Evolutionary conservation across 2,329 filamentous ascomycete species (phyloP), one percentile per base, ranked within the genome.

Genomic region (Talaromyces sp.): DNA sequence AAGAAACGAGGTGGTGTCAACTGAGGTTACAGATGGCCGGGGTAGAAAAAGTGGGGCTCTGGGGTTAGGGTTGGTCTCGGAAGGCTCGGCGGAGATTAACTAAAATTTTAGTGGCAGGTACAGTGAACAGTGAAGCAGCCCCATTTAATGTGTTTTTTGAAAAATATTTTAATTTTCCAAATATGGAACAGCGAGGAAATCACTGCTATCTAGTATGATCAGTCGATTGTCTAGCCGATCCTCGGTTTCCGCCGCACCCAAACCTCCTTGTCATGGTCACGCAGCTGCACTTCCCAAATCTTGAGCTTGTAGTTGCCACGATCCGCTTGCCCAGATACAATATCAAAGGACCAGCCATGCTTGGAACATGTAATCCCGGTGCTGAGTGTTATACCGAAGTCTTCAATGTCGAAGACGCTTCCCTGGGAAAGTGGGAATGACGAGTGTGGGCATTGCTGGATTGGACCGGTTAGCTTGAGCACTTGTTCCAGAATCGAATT

Each of bases 261-360:
- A 9, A 74, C 67, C 57, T 74, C 71, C 58, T 73, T 65, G 7
- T 73, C 68, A 1, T 58, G 55, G 13, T 72, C 67, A 51, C 84
- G 77, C 10, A 86, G 57, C 62, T 89, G 79, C 0, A 87, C 80
- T 64, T 89, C 86, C 86, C 86, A 89, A 0, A 87, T 73, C 24
- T 80, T 80, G 10, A 90, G 75, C 62, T 76, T 81, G 67, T 90
- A 90, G 52, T 73, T 82, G 0, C 82, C 86, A 0, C 86, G 81
- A 69, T 90, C 88, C 0, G 80, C 80, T 66, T 77, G 77, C 0
- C 88, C 88, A 0, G 86, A 84, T 57, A 85, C 83, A 2, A 90
- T 66, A 68, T 90, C 88, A 71, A 90, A 90, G 0, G 86, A 87
- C 88, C 88, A 90, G 4, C 79, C 84, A 63, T 90, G 87, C 64